Evolutionary conservation across 2,329 filamentous ascomycete species (phyloP).

Genomic region (Epichloe coenophiala): DNA sequence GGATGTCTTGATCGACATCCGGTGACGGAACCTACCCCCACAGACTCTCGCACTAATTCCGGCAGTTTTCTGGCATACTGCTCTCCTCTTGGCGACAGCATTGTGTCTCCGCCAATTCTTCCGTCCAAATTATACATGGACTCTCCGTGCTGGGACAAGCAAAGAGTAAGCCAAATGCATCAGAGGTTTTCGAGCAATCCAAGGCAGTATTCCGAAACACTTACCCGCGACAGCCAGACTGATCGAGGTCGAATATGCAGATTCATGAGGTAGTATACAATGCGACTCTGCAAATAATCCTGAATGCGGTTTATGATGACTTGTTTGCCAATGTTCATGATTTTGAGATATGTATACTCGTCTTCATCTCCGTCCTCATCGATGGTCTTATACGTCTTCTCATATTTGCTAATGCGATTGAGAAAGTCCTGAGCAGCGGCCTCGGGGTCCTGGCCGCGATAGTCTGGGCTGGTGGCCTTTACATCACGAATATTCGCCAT

Average conservation of each 20-base stretch:
- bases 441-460: constrained; percentile 87
- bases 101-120: constrained; percentile 83
- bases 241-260: constrained; percentile 92
- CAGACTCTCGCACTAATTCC: constrained; percentile 70
- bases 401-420: constrained; percentile 90
- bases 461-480: constrained; percentile 93
- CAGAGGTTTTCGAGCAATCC: neutral
- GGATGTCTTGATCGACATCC: neutral
- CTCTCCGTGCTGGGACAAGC: constrained; percentile 62
- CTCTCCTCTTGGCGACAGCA: constrained; percentile 74
- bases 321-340: constrained; percentile 90
- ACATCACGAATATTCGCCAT: constrained; percentile 98
- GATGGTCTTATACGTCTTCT: constrained; percentile 91
- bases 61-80: constrained; percentile 78
- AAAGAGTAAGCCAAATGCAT: neutral
- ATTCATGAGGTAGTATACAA: constrained; percentile 98
- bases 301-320: constrained; percentile 97
- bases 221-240: constrained; percentile 87
- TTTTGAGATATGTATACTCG: constrained; percentile 86
- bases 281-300: constrained; percentile 89
- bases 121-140: constrained; percentile 84
- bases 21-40: constrained; percentile 49
- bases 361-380: constrained; percentile 68
- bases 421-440: constrained; percentile 82
- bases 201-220: constrained; percentile 17